A percentile compares a stretch with the other conserved stretches of the same genome.
phyloP scores from a whole-genome alignment of 2,329 filamentous ascomycete genomes.

The Corynespora cassiicola region DNA sequence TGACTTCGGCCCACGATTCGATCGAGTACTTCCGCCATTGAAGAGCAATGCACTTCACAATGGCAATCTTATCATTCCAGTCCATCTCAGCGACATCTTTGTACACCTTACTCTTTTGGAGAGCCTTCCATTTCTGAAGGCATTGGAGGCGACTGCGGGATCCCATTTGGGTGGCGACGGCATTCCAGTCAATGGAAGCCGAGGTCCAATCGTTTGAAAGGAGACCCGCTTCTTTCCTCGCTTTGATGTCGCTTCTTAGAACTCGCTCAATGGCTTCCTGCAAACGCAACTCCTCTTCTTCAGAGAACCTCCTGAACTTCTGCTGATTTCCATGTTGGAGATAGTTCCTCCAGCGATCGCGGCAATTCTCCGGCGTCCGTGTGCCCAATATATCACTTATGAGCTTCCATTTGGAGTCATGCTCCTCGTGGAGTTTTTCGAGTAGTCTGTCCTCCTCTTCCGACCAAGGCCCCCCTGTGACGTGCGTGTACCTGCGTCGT shows the following conservation, averaged over 20 bases:
- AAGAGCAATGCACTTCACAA: too few relatives aligned
- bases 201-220: slow-evolving; percentile 53
- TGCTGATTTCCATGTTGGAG: slow-evolving; percentile 63
- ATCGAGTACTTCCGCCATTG: too few relatives aligned
- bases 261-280: slow-evolving; percentile 62
- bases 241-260: slow-evolving; percentile 51
- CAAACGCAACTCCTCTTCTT: slow-evolving; percentile 65
- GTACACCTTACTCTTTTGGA: too few relatives aligned
- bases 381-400: slow-evolving; percentile 67
- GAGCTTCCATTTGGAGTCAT: slow-evolving; percentile 65
- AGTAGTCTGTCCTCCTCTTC: slow-evolving; percentile 65
- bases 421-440: slow-evolving; percentile 51
- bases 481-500: slow-evolving; percentile 71
- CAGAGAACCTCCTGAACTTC: slow-evolving; percentile 64
- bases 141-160: slow-evolving; percentile 72
- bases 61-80: too few relatives aligned
- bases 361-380: slow-evolving; percentile 69
- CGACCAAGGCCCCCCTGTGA: slow-evolving; percentile 67
- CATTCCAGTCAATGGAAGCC: slow-evolving; percentile 68
- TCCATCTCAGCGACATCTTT: too few relatives aligned
- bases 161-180: slow-evolving; percentile 68
- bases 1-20: too few relatives aligned
- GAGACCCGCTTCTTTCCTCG: slow-evolving; percentile 18
- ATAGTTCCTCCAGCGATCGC: slow-evolving; percentile 75
- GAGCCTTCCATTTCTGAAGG: slow-evolving; percentile 73